Evolutionary conservation across 2,329 filamentous ascomycete species (phyloP), one percentile per base, ranked within the genome.

Genomic region (Neopestalotiopsis clavispora): DNA sequence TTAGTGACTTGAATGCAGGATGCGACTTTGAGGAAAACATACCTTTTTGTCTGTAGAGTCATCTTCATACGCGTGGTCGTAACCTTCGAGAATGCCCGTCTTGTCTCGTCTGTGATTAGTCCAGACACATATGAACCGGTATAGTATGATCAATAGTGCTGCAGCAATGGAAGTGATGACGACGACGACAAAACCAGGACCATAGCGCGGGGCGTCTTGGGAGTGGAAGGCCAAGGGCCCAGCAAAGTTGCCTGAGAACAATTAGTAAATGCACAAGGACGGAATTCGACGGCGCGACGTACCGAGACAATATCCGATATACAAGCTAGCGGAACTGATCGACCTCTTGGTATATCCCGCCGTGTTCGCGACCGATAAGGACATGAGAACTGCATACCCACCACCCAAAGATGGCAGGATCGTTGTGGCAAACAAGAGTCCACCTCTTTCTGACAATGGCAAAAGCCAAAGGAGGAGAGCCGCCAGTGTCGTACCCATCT

Each of bases 361-460:
- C 12, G 60, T 63, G 30, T 87, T 86, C 32, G 84, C 84, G 57
- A 84, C 81, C 60, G 82, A 80, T 5, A 86, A 73, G 0, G 83
- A 83, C 80, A 88, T 85, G 0, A 86, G 73, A 5, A 87, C 82
- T 1, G 83, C 84, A 69, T 87, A 88, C 0, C 80, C 82, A 1
- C 80, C 84, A 0, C 78, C 79, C 0, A 80, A 71, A 0, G 81
- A 83, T 1, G 84, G 81, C 9, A 87, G 75, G 59, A 87, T 86
- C 62, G 83, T 84, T 10, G 80, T 80, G 0, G 80, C 86, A 69
- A 87, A 87, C 0, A 87, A 74, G 1, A 85, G 71, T 0, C 79
- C 84, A 0, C 84, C 84, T 13, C 78, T 83, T 5, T 78, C 76
- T 4, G 72, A 71, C 10, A 78, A 74, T 1, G 84, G 84, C 2